Base-by-base conservation (phyloP, 2,329 filamentous ascomycete species). In the Lomentospora prolificans region DNA sequence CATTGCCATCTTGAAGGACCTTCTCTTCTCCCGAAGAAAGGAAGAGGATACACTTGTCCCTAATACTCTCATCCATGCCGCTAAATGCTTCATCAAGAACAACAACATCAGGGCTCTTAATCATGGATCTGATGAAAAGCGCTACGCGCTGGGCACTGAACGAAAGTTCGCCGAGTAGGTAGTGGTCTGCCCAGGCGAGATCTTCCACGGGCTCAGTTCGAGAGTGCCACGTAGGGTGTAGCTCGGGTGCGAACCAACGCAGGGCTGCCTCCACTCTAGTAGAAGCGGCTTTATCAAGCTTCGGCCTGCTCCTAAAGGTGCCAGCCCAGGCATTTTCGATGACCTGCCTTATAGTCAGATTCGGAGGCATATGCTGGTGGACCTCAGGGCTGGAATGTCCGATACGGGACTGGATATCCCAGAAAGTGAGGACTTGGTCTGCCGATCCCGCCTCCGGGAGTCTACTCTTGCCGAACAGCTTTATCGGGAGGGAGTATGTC, bases 321-420 rank as follows among this genome's bases (percentile, higher is more conserved):
- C 95, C 89, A 1, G 90, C 86, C 86, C 90, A 97, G 0, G 92
- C 90, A 52, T 86, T 92, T 66, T 94, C 89, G 0, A 99, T 68
- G 0, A 89, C 80, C 52, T 86, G 78, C 2, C 89, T 81, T 8
- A 96, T 72, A 0, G 84, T 86, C 50, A 96, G 74, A 33, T 80
- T 76, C 51, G 86, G 85, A 0, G 94, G 92, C 72, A 97, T 96
- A 69, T 95, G 90, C 54, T 89, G 85, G 64, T 97, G 91, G 3
- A 97, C 87, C 67, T 97, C 94, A 0, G 94, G 94, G 59, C 89
- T 95, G 0, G 90, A 94, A 67, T 97, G 91, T 9, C 94, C 94
- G 61, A 99, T 89, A 24, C 89, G 85, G 0, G 84, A 78, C 67
- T 97, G 94, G 6, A 99, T 82, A 60, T 97, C 91, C 76, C 95